A percentile compares a stretch with the other conserved stretches of the same genome.
These are phyloP conservation scores for Clarireedia paspali DNA, from an alignment of 2,329 filamentous ascomycete species.

Conservation along the genomic window DNA sequence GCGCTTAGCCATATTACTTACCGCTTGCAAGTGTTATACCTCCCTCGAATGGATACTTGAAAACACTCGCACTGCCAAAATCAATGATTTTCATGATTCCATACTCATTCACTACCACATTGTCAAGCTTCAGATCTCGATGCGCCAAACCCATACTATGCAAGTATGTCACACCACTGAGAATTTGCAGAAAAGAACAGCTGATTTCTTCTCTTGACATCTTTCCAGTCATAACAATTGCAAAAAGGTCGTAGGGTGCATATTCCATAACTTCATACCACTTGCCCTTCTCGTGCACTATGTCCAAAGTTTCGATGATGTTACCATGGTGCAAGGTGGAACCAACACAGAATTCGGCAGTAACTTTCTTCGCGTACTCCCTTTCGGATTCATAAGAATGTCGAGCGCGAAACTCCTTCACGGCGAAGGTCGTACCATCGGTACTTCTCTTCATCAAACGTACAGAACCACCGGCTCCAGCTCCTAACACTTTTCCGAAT, in stretches of 20 bases:
- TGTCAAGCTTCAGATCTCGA: slow-evolving; percentile 92
- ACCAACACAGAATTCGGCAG: slow-evolving; percentile 95
- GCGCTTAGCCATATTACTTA: slow-evolving; percentile 37
- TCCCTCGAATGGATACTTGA: slow-evolving; percentile 93
- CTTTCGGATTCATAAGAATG: slow-evolving; percentile 91
- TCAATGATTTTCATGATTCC: slow-evolving; percentile 99
- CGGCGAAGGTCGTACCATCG: slow-evolving; percentile 89
- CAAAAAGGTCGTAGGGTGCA: slow-evolving; percentile 90
- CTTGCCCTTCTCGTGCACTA: slow-evolving; percentile 84
- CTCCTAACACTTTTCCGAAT: slow-evolving; percentile 86
- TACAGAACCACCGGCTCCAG: slow-evolving; percentile 90
- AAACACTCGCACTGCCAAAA: slow-evolving; percentile 95
- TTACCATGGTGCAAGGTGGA: slow-evolving; percentile 96
- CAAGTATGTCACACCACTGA: slow-evolving; percentile 89
- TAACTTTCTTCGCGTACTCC: slow-evolving; percentile 97
- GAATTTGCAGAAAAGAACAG: slow-evolving; percentile 87
- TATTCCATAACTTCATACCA: slow-evolving; percentile 99
- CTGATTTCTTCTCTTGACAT: slow-evolving; percentile 89
- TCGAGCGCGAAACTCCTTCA: slow-evolving; percentile 90
- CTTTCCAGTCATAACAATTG: slow-evolving; percentile 97
- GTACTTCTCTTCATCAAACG: slow-evolving; percentile 88
- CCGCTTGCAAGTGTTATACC: slow-evolving; percentile 75
- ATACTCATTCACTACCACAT: slow-evolving; percentile 91
- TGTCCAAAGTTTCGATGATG: slow-evolving; percentile 95
- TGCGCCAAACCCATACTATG: slow-evolving; percentile 94